phyloP scores from a whole-genome alignment of 2,329 filamentous ascomycete genomes.

The Fusarium compactum region DNA sequence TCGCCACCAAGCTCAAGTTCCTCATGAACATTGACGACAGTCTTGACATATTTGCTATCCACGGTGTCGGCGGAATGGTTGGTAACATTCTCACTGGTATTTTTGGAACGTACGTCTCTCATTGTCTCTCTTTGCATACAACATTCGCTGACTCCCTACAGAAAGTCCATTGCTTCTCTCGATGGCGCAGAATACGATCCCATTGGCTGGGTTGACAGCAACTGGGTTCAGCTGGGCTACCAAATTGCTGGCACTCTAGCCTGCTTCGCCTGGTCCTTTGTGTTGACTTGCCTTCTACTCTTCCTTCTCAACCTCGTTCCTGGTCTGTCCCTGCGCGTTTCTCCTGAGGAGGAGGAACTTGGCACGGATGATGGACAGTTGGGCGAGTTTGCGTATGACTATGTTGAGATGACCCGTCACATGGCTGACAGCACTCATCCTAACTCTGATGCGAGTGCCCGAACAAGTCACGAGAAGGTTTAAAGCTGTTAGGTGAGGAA shows the following conservation, averaged over 20 bases:
- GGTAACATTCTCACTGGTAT: conserved; percentile 84
- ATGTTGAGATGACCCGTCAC: conserved; percentile 77
- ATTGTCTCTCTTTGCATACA: not conserved
- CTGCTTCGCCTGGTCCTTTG: conserved; percentile 74
- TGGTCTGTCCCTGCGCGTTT: conserved; percentile 75
- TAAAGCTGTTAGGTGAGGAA: not conserved
- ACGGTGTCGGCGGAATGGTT: conserved; percentile 84
- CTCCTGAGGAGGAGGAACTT: conserved; percentile 75
- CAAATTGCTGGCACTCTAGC: conserved; percentile 77
- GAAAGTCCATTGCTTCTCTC: conserved; percentile 77
- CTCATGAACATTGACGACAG: conserved; percentile 83
- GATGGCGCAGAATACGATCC: conserved; percentile 71
- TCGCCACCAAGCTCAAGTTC: conserved; percentile 86
- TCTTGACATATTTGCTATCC: conserved; percentile 91
- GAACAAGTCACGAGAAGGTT: conserved; percentile 50
- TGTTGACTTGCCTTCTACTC: conserved; percentile 75
- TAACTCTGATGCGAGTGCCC: conserved; percentile 40
- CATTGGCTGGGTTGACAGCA: conserved; percentile 78
- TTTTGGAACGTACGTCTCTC: conserved; percentile 72
- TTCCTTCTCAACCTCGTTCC: conserved; percentile 78
- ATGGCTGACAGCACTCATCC: conserved; percentile 59
- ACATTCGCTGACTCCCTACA: conserved; percentile 47
- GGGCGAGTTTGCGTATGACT: conserved; percentile 87
- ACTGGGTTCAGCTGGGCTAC: conserved; percentile 78
- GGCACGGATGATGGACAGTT: conserved; percentile 81